Evolutionary conservation across 345 rosid species (phyloP), one percentile per base, ranked within the genome.

Genomic region (Xanthoceras sorbifolium): DNA sequence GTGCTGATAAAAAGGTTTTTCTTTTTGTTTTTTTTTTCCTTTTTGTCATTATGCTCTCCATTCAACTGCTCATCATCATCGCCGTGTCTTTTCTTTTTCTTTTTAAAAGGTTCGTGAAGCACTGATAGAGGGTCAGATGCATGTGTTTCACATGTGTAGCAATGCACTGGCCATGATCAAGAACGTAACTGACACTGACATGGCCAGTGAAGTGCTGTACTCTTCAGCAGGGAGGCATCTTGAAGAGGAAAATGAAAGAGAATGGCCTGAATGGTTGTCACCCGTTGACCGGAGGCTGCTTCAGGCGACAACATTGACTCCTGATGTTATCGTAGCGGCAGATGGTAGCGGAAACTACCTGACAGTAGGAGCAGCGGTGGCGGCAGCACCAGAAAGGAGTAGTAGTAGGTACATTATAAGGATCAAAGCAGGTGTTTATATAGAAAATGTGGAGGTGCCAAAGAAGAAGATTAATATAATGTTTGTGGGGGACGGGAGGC

Each of bases 401-500:
- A 84, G 78, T 1, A 84, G 20, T 23, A 84, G 97, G 74, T 91
- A 85, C 82, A 77, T 93, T 38, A 94, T 94, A 31, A 87, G 71
- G 79, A 91, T 94, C 11, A 91, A 91, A 73, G 93, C 97, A 0
- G 98, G 98, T 3, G 89, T 88, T 28, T 94, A 94, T 74, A 84
- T 78, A 70, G 98, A 94, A 75, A 93, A 89, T 65, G 98, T 94
- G 83, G 94, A 86, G 2, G 90, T 94, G 22, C 66, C 91, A 0
- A 93, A 85, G 80, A 79, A 64, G 81, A 87, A 89, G 77, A 80
- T 74, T 20, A 93, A 90, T 62, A 76, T 94, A 28, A 88, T 94
- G 99, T 90, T 94, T n/a, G n/a, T 93, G 50, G 99, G 99, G 67
- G 99, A 93, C 74, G 99, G 94, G 42, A 84, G 92, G 79, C 81